A percentile compares a stretch with the other conserved stretches of the same genome.
phyloP scores from a whole-genome alignment of 73 alveolate genomes.

The Stentor coeruleus region DNA sequence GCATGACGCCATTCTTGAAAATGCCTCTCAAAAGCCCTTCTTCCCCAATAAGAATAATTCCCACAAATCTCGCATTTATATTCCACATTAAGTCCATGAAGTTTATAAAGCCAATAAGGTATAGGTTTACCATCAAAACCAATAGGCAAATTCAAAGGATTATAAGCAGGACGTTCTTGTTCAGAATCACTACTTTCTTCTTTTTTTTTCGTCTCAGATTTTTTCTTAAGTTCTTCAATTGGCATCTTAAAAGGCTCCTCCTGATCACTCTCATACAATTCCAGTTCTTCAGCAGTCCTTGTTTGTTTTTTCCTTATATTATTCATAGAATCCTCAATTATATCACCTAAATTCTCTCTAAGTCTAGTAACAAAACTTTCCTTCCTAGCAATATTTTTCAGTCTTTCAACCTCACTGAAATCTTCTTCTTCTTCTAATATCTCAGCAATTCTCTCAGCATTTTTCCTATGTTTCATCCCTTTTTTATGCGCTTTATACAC shows the following conservation, averaged over 20 bases:
- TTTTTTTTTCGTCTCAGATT: constrained; percentile 55
- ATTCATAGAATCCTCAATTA: constrained; percentile 70
- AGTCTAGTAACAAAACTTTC: constrained; percentile 76
- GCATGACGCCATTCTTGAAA: constrained; percentile 99
- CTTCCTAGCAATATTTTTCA: constrained; percentile 63
- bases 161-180: constrained; percentile 83
- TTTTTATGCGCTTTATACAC: constrained; percentile 80
- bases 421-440: constrained; percentile 26
- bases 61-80: constrained; percentile 99
- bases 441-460: constrained; percentile 48
- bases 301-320: constrained; percentile 85
- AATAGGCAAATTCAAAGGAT: constrained; percentile 97
- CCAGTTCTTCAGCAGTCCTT: constrained; percentile 51
- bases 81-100: constrained; percentile 96
- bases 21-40: constrained; percentile 97
- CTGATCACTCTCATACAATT: constrained; percentile 59
- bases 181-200: constrained; percentile 63
- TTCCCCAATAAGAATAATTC: constrained; percentile 99
- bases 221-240: constrained; percentile 22
- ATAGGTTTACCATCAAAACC: constrained; percentile 99
- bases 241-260: constrained; percentile 37
- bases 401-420: constrained; percentile 33
- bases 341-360: constrained; percentile 75
- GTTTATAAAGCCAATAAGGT: constrained; percentile 99
- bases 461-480: constrained; percentile 87